phyloP scores from a whole-genome alignment of 2,329 filamentous ascomycete species.

The Xylariomycetidae sp. region DNA sequence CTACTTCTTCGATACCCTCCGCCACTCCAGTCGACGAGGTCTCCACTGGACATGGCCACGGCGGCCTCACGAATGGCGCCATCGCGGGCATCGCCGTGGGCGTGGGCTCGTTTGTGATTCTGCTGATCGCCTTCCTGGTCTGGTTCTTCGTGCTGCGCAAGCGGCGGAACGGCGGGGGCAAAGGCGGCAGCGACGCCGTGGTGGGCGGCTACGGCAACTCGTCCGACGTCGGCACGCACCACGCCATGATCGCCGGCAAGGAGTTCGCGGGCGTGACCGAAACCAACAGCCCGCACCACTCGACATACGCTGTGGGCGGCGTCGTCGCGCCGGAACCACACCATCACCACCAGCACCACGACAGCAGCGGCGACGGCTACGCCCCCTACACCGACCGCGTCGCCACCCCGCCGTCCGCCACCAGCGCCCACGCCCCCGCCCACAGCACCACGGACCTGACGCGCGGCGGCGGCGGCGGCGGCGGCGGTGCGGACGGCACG shows the following conservation, averaged over 20 bases:
- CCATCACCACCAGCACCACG: too few relatives aligned
- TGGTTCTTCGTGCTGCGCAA: constrained; percentile 40
- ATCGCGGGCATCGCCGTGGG: constrained; percentile 23
- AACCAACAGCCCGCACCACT: constrained; percentile 14
- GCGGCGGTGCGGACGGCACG: constrained; percentile 21
- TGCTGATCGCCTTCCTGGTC: constrained; percentile 31
- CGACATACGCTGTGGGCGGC: too few relatives aligned
- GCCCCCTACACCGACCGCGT: neutral
- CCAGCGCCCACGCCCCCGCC: constrained; percentile 12
- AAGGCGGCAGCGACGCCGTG: too few relatives aligned
- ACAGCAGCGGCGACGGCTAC: constrained; percentile 7
- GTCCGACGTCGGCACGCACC: constrained; percentile 19
- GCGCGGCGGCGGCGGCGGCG: constrained; percentile 5
- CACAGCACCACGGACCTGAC: constrained; percentile 7
- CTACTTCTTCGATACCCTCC: neutral
- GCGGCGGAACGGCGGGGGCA: constrained; percentile 24
- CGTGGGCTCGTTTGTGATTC: constrained; percentile 24
- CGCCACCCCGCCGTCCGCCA: neutral
- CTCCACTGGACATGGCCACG: constrained; percentile 4
- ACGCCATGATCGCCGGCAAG: constrained; percentile 37
- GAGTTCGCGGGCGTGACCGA: constrained; percentile 10
- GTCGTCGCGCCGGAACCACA: too few relatives aligned
- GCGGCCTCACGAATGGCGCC: constrained; percentile 17
- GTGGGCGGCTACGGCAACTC: constrained; percentile 21
- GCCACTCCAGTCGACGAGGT: too few relatives aligned